Conservation (phyloP, 2,329 filamentous ascomycete genomes). For the Sclerotinia nivalis region DNA sequence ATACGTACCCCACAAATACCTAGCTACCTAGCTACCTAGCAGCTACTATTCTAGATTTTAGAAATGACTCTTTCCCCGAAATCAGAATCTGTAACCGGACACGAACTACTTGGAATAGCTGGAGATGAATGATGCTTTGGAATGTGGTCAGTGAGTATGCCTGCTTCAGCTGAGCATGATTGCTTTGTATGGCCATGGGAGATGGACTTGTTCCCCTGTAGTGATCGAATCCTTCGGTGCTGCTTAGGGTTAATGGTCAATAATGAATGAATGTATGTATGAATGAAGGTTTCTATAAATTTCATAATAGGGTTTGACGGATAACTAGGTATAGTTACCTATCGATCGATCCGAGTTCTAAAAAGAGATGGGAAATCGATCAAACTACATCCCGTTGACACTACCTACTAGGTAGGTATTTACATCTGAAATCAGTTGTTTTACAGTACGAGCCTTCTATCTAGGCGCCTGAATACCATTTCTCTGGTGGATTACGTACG, state of each 20-base stretch:
- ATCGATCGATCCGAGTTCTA: neutral
- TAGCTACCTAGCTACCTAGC: neutral
- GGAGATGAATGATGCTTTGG: neutral
- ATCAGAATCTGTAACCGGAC: conserved; percentile 1
- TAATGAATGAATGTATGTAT: neutral
- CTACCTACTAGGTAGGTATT: neutral
- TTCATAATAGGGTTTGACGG: neutral
- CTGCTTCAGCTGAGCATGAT: conserved; percentile 5
- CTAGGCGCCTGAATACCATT: neutral
- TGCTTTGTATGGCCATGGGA: neutral
- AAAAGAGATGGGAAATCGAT: neutral
- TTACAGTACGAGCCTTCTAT: conserved; percentile 4
- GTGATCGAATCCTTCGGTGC: neutral
- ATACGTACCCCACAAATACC: neutral
- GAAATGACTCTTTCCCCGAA: conserved; percentile 10
- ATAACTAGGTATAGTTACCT: neutral
- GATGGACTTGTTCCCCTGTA: neutral
- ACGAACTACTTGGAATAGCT: neutral
- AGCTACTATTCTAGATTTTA: neutral
- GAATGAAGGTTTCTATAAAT: too few relatives aligned
- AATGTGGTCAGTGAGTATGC: neutral
- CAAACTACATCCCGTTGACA: conserved; percentile 8
- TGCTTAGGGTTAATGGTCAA: neutral
- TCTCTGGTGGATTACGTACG: conserved; percentile 2
- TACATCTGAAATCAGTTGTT: neutral